phyloP scores from a whole-genome alignment of 345 rosid genomes.

The Arabidopsis thaliana region TAIR10.1 NC_003076.8:5225001-5225500 shows the following conservation, averaged over 20 bases:
- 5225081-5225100: conserved; percentile 64
- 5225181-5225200: conserved; percentile 18
- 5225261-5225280: conserved; percentile 91
- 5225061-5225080: conserved; percentile 72
- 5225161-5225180: not conserved
- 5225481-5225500: not conserved
- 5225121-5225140: not conserved
- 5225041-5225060: conserved; percentile 87
- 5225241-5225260: conserved; percentile 76
- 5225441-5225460: conserved; percentile 44
- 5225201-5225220: conserved; percentile 84
- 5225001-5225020: conserved; percentile 77
- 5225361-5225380: conserved; percentile 51
- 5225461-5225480: conserved; percentile 24
- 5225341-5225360: conserved; percentile 24
- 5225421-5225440: conserved; percentile 93
- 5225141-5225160: not conserved
- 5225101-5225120: conserved; percentile 87
- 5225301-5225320: conserved; percentile 10
- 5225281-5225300: conserved; percentile 49
- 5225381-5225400: conserved; percentile 95
- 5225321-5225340: not conserved
- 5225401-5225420: conserved; percentile 85
- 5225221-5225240: conserved; percentile 75
- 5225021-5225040: conserved; percentile 79